A percentile compares a stretch with the other conserved stretches of the same genome.
Evolutionary conservation across 768 basidiomycete species (phyloP).

Genomic region (Auriscalpium vulgare): DNA sequence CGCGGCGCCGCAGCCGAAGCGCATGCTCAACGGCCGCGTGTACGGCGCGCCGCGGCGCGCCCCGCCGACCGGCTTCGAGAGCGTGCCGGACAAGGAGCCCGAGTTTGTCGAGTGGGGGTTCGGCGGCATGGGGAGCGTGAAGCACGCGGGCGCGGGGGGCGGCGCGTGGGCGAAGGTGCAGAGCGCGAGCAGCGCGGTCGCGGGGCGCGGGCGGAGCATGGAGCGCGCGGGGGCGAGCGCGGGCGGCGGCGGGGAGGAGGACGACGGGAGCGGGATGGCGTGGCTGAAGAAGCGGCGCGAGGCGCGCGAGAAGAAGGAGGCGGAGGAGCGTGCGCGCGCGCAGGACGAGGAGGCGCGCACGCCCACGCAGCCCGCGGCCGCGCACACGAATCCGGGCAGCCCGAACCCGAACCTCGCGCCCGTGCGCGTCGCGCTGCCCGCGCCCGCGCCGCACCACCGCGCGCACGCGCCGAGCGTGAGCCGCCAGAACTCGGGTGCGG

Average conservation of each 20-base stretch:
- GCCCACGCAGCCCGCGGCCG: not conserved
- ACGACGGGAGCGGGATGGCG: slow-evolving; percentile 77
- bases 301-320: slow-evolving; percentile 42
- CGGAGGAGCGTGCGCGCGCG: slow-evolving; percentile 21
- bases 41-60: slow-evolving; percentile 42
- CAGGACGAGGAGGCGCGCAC: not conserved
- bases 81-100: slow-evolving; percentile 47
- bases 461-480: not conserved
- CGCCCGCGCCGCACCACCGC: slow-evolving; percentile 19
- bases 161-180: slow-evolving; percentile 16
- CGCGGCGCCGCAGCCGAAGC: slow-evolving; percentile 12
- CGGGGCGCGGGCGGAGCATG: not conserved
- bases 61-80: slow-evolving; percentile 35
- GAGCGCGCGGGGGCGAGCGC: slow-evolving; percentile 1
- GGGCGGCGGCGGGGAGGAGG: slow-evolving; percentile 32
- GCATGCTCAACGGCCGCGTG: slow-evolving; percentile 77
- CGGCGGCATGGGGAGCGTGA: slow-evolving; percentile 65
- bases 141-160: slow-evolving; percentile 11
- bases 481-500: not conserved
- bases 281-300: slow-evolving; percentile 66
- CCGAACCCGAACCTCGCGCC: slow-evolving; percentile 6
- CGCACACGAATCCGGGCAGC: not conserved
- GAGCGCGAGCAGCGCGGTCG: slow-evolving; percentile 11
- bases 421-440: slow-evolving; percentile 19
- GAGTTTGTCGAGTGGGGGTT: slow-evolving; percentile 90